Conservation (phyloP, 2,329 filamentous ascomycete genomes). For the Emergomyces orientalis region DNA sequence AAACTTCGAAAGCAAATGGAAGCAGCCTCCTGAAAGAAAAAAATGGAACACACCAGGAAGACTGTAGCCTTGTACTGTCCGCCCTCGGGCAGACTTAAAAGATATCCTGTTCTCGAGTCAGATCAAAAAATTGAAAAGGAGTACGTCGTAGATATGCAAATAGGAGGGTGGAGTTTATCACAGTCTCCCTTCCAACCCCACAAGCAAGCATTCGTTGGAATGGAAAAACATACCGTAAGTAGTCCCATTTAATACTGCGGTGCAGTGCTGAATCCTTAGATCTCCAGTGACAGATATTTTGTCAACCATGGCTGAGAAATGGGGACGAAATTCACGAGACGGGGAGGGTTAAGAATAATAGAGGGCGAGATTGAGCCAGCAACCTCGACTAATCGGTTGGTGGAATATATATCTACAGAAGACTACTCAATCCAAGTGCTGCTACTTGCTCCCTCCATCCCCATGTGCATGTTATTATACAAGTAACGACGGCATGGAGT, state of each 20-base stretch:
- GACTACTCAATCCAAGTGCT: neutral
- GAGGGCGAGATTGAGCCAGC: neutral
- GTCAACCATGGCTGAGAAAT: constrained; percentile 44
- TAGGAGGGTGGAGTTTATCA: neutral
- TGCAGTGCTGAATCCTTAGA: constrained; percentile 55
- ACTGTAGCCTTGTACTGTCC: constrained; percentile 41
- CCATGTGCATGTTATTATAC: no score
- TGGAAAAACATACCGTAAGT: constrained; percentile 50
- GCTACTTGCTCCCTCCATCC: neutral
- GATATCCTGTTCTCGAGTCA: constrained; percentile 50
- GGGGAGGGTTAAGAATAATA: neutral
- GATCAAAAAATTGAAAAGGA: constrained; percentile 19
- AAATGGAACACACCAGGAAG: constrained; percentile 24
- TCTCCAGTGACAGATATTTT: constrained; percentile 57
- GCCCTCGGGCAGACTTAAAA: constrained; percentile 44
- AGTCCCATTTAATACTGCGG: constrained; percentile 55
- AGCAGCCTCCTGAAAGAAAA: neutral
- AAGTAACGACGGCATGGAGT: no score
- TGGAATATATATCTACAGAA: neutral
- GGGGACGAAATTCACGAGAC: constrained; percentile 43
- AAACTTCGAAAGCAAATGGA: neutral
- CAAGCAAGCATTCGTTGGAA: neutral
- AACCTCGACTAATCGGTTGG: neutral
- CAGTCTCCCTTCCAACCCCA: neutral
- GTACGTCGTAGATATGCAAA: neutral